Conservation (phyloP, 306 rosid species). For the Dryas octopetala region DNA sequence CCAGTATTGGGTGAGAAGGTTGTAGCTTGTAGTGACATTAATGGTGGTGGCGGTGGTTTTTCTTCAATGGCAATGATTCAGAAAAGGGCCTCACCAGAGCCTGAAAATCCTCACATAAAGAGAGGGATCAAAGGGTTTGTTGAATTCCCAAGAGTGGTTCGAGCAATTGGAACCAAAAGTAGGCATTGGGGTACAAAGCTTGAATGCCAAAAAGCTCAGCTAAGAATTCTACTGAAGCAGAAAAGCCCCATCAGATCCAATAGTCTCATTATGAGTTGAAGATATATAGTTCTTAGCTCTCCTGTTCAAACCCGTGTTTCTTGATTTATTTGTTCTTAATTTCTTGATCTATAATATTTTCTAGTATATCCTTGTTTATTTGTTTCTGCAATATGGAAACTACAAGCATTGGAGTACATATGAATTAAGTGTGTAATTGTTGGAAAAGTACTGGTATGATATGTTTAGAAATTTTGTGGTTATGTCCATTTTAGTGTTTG, state of each 20-base stretch:
- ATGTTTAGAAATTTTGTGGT: constrained; percentile 7
- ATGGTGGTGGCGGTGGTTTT: constrained; percentile 14
- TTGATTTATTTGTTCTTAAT: constrained; percentile 11
- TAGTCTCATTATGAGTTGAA: constrained; percentile 36
- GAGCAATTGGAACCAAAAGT: constrained; percentile 45
- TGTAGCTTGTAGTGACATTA: not conserved
- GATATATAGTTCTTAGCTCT: not conserved
- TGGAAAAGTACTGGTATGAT: constrained; percentile 13
- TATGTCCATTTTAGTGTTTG: not conserved
- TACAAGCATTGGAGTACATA: too few relatives aligned
- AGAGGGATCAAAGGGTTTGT: constrained; percentile 69
- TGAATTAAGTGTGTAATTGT: not conserved
- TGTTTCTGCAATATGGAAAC: not conserved
- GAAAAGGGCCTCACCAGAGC: constrained; percentile 35
- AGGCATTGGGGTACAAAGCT: constrained; percentile 55
- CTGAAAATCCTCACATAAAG: constrained; percentile 57
- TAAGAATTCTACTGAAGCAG: constrained; percentile 46
- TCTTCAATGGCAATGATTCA: constrained; percentile 15
- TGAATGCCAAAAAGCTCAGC: constrained; percentile 60
- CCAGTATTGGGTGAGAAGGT: constrained; percentile 14
- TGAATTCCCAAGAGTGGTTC: constrained; percentile 53
- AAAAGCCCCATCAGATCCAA: constrained; percentile 40
- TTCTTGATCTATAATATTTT: not conserved
- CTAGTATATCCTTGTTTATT: not conserved
- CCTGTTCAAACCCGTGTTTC: not conserved